These are phyloP conservation scores for Alternaria metachromatica DNA, from an alignment of 2,329 filamentous ascomycete genomes.

Conservation along the genomic window DNA sequence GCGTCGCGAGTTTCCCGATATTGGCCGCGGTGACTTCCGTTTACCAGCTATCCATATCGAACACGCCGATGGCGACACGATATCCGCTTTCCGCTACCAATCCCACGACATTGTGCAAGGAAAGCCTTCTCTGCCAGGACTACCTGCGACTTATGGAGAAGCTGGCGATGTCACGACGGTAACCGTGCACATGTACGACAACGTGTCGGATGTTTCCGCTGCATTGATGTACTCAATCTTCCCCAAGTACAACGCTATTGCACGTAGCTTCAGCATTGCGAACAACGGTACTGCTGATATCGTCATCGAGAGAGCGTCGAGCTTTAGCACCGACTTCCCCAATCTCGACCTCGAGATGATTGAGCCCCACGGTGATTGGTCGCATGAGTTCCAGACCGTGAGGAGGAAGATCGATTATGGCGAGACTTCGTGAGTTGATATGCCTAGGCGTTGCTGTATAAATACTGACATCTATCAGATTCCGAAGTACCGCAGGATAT, in stretches of 20 bases:
- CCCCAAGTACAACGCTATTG: constrained; percentile 66
- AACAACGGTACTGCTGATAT: constrained; percentile 64
- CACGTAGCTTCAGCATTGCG: constrained; percentile 66
- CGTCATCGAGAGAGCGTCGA: constrained; percentile 64
- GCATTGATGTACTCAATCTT: constrained; percentile 70
- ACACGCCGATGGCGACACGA: constrained; percentile 64
- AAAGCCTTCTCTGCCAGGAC: constrained; percentile 62
- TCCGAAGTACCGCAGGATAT: constrained; percentile 67
- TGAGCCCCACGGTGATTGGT: constrained; percentile 68
- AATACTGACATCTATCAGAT: constrained; percentile 51
- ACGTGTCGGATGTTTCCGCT: constrained; percentile 63
- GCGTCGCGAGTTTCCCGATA: constrained; percentile 68
- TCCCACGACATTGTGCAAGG: constrained; percentile 63
- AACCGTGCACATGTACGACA: constrained; percentile 64
- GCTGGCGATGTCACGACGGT: constrained; percentile 65
- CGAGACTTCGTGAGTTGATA: constrained; percentile 36
- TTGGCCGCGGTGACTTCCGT: constrained; percentile 69
- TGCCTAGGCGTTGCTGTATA: not conserved
- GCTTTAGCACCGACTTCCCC: constrained; percentile 67
- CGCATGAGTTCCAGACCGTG: constrained; percentile 63
- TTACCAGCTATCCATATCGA: constrained; percentile 66
- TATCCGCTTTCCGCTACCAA: constrained; percentile 65
- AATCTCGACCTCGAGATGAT: constrained; percentile 68
- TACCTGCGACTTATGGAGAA: constrained; percentile 66
- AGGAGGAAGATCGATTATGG: constrained; percentile 65